Evolutionary conservation across 2,329 filamentous ascomycete species (phyloP).

Genomic region (Penicillium griseofulvum): DNA sequence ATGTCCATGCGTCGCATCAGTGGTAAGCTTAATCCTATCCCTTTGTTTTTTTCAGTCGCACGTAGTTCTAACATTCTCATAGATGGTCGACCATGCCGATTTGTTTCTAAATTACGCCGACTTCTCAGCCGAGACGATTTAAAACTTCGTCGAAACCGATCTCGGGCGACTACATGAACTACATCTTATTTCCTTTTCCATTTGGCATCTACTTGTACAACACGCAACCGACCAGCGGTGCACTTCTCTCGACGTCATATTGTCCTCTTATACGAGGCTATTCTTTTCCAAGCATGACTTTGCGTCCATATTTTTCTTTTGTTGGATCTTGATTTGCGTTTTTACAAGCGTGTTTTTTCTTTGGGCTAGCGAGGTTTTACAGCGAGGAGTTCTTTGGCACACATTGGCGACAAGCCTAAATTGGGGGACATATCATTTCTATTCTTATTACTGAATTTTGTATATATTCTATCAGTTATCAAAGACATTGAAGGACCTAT

Average conservation of each 20-base stretch:
- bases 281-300: not conserved
- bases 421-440: not conserved
- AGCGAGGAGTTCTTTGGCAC: slow-evolving; percentile 9
- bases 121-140: slow-evolving; percentile 35
- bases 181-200: slow-evolving; percentile 4
- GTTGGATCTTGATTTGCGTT: not conserved
- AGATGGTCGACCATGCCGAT: slow-evolving; percentile 28
- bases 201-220: not conserved
- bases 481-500: not conserved
- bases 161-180: slow-evolving; percentile 5
- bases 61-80: slow-evolving; percentile 11
- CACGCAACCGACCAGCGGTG: not conserved
- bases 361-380: not conserved
- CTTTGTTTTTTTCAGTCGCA: slow-evolving; percentile 2
- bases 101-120: slow-evolving; percentile 34
- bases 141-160: slow-evolving; percentile 24
- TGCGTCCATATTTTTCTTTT: slow-evolving; percentile 3
- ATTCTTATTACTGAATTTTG: not conserved
- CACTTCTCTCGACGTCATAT: not conserved
- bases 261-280: not conserved
- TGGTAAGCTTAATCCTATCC: slow-evolving; percentile 22
- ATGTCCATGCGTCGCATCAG: slow-evolving; percentile 21
- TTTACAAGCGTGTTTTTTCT: not conserved
- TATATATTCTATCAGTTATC: not conserved
- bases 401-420: not conserved